phyloP scores from a whole-genome alignment of 441 rosid genomes.

The Populus hybrid region DNA sequence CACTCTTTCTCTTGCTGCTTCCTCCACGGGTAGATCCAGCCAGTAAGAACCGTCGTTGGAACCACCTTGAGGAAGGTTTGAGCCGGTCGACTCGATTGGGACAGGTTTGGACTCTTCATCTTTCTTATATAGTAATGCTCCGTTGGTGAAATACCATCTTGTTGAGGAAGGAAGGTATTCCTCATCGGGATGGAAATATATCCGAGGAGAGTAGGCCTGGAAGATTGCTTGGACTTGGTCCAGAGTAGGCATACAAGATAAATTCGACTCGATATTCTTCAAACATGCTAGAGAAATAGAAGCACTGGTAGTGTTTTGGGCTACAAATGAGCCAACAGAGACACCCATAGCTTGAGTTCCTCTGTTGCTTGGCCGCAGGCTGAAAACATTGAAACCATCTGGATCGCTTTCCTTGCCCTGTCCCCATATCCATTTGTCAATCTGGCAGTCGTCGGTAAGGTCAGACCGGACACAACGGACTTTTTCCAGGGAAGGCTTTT shows the following conservation, averaged over 20 bases:
- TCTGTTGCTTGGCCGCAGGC: conserved; percentile 41
- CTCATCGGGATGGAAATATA: conserved; percentile 80
- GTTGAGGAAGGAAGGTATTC: conserved; percentile 66
- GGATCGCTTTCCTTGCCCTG: conserved; percentile 15
- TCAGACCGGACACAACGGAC: conserved; percentile 66
- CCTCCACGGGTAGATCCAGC: conserved; percentile 71
- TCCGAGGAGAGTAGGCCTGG: conserved; percentile 53
- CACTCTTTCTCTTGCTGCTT: conserved; percentile 43
- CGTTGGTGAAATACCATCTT: conserved; percentile 67
- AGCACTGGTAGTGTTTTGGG: conserved; percentile 19
- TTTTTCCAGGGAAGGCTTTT: conserved; percentile 69
- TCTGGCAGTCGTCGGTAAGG: conserved; percentile 53
- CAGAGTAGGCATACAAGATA: conserved; percentile 57
- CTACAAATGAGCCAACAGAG: not conserved
- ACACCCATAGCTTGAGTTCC: conserved; percentile 51
- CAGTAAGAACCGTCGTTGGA: conserved; percentile 64
- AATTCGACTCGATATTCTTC: conserved; percentile 36
- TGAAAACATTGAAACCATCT: conserved; percentile 38
- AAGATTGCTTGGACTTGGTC: conserved; percentile 45
- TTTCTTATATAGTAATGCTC: conserved; percentile 55
- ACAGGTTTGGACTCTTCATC: conserved; percentile 64
- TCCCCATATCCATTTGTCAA: conserved; percentile 61
- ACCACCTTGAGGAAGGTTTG: conserved; percentile 84
- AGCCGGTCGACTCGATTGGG: conserved; percentile 43
- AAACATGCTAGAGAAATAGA: conserved; percentile 45